Evolutionary conservation across 148 eudicot genomes (phyloP).

Genomic region (Heliamphora exappendiculata): DNA sequence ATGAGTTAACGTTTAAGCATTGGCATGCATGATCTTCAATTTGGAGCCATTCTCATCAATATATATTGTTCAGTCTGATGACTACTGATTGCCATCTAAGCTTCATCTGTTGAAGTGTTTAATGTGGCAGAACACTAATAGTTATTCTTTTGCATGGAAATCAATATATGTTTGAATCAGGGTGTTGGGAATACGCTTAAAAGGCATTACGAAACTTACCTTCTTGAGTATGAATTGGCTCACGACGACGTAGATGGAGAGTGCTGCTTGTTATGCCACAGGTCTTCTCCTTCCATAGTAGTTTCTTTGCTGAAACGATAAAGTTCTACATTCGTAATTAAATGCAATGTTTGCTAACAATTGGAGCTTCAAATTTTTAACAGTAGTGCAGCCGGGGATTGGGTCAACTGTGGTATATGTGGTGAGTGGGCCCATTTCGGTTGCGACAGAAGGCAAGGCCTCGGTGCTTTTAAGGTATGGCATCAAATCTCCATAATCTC

Average conservation of each 20-base stretch:
- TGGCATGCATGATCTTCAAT: background rate
- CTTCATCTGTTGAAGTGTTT: background rate
- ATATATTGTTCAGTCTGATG: no score
- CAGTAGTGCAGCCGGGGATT: constrained; percentile 98
- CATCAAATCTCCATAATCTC: background rate
- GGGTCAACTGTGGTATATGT: constrained; percentile 96
- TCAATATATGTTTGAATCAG: constrained; percentile 25
- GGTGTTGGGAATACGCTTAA: constrained; percentile 97
- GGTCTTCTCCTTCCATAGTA: constrained; percentile 28
- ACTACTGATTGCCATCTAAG: background rate
- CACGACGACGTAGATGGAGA: constrained; percentile 98
- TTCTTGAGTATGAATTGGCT: constrained; percentile 87
- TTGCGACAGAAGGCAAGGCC: constrained; percentile 91
- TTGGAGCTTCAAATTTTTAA: constrained; percentile 4
- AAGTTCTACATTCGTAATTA: background rate
- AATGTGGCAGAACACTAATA: background rate
- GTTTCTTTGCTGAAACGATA: background rate
- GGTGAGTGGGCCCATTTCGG: constrained; percentile 99
- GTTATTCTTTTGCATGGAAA: background rate
- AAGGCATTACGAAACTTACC: constrained; percentile 91
- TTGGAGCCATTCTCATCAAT: background rate
- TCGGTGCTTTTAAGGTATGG: constrained; percentile 90
- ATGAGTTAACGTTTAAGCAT: background rate
- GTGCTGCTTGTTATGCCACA: constrained; percentile 92
- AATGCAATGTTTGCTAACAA: background rate